These are phyloP conservation scores for Ogataea populi-albae DNA, from an alignment of 805 yeast species.

Conservation along the genomic window DNA sequence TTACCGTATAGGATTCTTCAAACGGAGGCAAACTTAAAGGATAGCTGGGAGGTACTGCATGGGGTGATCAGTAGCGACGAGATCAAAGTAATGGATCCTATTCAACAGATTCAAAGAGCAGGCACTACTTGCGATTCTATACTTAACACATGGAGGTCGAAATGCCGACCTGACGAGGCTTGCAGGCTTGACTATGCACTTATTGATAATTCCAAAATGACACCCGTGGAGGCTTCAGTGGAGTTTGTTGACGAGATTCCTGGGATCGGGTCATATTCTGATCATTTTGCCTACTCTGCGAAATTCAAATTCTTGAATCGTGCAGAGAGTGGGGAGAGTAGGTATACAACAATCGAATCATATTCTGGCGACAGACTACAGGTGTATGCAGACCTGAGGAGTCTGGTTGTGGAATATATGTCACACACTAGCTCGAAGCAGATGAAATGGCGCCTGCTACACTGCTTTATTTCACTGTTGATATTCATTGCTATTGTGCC, in stretches of 20 bases:
- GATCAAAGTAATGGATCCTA: conserved; percentile 47
- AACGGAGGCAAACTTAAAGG: conserved; percentile 62
- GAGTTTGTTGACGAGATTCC: conserved; percentile 69
- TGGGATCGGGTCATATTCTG: conserved; percentile 75
- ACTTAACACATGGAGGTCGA: conserved; percentile 80
- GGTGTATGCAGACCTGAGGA: conserved; percentile 50
- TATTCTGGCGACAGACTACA: conserved; percentile 17
- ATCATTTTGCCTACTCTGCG: conserved; percentile 81
- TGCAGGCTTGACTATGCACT: conserved; percentile 89
- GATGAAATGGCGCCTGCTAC: conserved; percentile 58
- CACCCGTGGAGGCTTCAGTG: conserved; percentile 62
- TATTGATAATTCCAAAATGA: conserved; percentile 54
- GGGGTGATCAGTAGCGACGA: conserved; percentile 43
- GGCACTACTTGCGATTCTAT: conserved; percentile 90
- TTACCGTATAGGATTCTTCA: conserved; percentile 76
- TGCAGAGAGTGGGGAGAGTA: not conserved
- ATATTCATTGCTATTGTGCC: conserved; percentile 53
- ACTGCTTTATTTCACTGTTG: conserved; percentile 56
- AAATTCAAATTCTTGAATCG: conserved; percentile 32
- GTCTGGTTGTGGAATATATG: conserved; percentile 44
- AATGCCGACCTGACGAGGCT: conserved; percentile 60
- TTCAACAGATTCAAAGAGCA: conserved; percentile 63
- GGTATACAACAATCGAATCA: not conserved
- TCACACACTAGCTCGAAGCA: conserved; percentile 56
- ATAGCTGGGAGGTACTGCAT: conserved; percentile 76